These are phyloP conservation scores for Nepenthes gracilis DNA, from an alignment of 148 eudicot genomes.

Conservation along the genomic window DNA sequence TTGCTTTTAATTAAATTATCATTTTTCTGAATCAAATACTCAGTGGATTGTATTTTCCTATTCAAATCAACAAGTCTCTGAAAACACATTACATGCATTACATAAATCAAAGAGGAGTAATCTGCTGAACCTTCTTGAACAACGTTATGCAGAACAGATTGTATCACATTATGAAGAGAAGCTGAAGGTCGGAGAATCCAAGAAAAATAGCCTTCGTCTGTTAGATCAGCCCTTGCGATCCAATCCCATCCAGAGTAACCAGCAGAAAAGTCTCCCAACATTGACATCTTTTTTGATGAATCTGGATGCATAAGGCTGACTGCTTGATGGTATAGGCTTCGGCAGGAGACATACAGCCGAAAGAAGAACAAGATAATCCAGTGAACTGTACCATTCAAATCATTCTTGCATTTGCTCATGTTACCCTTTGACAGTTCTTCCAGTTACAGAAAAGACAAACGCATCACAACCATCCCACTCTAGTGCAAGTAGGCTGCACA, in stretches of 20 bases:
- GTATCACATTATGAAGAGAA: slow-evolving; percentile 45
- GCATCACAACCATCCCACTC: slow-evolving; percentile 20
- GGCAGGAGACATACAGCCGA: slow-evolving; percentile 56
- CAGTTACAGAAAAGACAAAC: slow-evolving; percentile 30
- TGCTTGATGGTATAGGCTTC: slow-evolving; percentile 63
- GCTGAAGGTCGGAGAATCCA: slow-evolving; percentile 57
- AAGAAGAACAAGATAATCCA: slow-evolving; percentile 60
- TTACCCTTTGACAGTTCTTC: slow-evolving; percentile 15
- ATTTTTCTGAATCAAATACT: slow-evolving; percentile 41
- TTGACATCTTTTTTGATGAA: slow-evolving; percentile 54
- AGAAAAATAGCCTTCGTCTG: slow-evolving; percentile 57
- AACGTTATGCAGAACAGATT: slow-evolving; percentile 24
- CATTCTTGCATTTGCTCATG: slow-evolving; percentile 11
- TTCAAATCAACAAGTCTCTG: slow-evolving; percentile 88
- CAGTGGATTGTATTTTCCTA: slow-evolving; percentile 50
- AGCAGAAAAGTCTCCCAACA: slow-evolving; percentile 45
- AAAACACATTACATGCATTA: slow-evolving; percentile 55
- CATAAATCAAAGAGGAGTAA: slow-evolving; percentile 47
- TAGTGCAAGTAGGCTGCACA: slow-evolving; percentile 34
- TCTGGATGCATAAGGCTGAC: slow-evolving; percentile 67
- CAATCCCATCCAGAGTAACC: slow-evolving; percentile 58
- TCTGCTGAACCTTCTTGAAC: slow-evolving; percentile 22
- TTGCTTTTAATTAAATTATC: slow-evolving; percentile 14
- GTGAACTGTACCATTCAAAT: slow-evolving; percentile 12
- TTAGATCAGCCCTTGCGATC: slow-evolving; percentile 40